phyloP scores from a whole-genome alignment of 2,329 filamentous ascomycete species.

The Pestalotiopsis sp. region DNA sequence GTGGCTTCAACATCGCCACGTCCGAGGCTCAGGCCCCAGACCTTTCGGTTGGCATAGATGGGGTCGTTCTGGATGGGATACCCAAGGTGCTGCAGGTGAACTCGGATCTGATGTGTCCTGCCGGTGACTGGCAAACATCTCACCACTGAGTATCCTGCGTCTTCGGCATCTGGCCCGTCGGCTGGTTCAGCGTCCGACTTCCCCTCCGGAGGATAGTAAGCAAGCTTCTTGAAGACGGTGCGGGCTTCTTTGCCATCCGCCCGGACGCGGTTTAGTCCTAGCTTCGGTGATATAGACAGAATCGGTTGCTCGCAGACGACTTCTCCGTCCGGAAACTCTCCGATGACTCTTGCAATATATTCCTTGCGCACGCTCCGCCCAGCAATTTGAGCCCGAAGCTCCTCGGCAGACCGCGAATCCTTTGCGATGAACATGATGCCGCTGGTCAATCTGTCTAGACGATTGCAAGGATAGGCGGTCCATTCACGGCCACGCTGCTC shows the following conservation, averaged over 20 bases:
- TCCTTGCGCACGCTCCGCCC: slow-evolving; percentile 88
- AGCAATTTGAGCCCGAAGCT: slow-evolving; percentile 75
- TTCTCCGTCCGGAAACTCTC: slow-evolving; percentile 88
- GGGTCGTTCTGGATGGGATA: slow-evolving; percentile 97
- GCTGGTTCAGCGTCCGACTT: slow-evolving; percentile 14
- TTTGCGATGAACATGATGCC: slow-evolving; percentile 99
- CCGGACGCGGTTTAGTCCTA: slow-evolving; percentile 91
- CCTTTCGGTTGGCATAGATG: slow-evolving; percentile 92
- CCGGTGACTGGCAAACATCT: slow-evolving; percentile 92
- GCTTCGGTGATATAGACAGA: slow-evolving; percentile 89
- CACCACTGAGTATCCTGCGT: slow-evolving; percentile 89
- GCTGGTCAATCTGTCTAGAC: slow-evolving; percentile 91
- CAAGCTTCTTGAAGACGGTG: slow-evolving; percentile 88
- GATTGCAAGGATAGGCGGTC: slow-evolving; percentile 75
- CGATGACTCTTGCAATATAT: slow-evolving; percentile 89
- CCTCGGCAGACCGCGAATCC: slow-evolving; percentile 76
- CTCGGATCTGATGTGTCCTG: slow-evolving; percentile 90
- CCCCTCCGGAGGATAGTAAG: slow-evolving; percentile 75
- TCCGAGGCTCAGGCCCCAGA: slow-evolving; percentile 84
- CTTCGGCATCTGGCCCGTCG: slow-evolving; percentile 47
- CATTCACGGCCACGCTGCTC: slow-evolving; percentile 65
- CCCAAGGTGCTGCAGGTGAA: slow-evolving; percentile 92
- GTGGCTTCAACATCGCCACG: slow-evolving; percentile 65
- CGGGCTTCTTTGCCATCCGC: slow-evolving; percentile 88
- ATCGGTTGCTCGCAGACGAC: slow-evolving; percentile 93